phyloP scores from a whole-genome alignment of 768 basidiomycete genomes.

The Hydnomerulius pinastri region DNA sequence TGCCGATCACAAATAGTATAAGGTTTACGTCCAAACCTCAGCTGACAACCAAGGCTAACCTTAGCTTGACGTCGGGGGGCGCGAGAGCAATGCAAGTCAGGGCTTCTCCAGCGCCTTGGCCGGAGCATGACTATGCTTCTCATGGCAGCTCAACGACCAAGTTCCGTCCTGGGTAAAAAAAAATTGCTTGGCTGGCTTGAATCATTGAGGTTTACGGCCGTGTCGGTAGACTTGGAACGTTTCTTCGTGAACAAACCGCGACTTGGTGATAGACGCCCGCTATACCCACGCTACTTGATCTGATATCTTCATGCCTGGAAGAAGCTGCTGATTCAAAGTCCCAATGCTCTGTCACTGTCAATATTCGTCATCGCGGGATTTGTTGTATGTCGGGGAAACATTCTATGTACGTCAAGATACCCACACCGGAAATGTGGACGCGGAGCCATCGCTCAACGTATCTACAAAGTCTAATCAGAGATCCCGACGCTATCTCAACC shows the following conservation, averaged over 20 bases:
- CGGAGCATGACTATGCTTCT: neutral
- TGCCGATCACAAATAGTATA: neutral
- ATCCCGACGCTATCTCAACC: neutral
- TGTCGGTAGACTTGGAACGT: conserved; percentile 22
- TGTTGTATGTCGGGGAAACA: neutral
- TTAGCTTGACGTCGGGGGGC: neutral
- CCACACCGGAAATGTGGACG: neutral
- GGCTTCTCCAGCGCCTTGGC: too few species aligned
- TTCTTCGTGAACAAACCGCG: conserved; percentile 1
- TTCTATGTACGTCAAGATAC: neutral
- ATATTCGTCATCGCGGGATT: neutral
- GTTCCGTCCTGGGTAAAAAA: conserved; percentile 15
- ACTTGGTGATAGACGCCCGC: neutral
- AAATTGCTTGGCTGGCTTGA: too few species aligned
- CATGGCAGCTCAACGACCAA: conserved; percentile 1
- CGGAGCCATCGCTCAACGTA: neutral
- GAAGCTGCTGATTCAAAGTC: too few species aligned
- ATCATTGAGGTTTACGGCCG: neutral
- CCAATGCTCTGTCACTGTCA: neutral
- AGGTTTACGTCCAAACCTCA: neutral
- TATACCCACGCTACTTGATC: conserved; percentile 1
- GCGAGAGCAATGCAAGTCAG: neutral
- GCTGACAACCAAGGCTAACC: neutral
- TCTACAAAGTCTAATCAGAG: neutral
- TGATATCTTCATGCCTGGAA: too few species aligned